Conservation (phyloP, 768 basidiomycete genomes). For the Boletales sp. region DNA sequence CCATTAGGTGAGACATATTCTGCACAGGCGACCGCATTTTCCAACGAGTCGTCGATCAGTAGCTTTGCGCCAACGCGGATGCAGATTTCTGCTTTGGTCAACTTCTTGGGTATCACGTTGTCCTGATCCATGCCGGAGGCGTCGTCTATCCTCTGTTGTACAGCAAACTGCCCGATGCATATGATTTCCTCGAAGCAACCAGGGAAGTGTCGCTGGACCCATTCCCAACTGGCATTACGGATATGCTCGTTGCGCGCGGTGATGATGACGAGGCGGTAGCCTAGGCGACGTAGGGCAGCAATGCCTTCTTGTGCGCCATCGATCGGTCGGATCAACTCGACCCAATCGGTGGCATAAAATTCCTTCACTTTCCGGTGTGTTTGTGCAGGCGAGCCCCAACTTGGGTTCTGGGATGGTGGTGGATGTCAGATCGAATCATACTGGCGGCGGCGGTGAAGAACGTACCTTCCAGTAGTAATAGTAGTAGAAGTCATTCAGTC, state of each 20-base stretch:
- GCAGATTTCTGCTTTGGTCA: conserved; percentile 75
- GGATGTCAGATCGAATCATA: background rate
- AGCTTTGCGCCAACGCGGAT: conserved; percentile 57
- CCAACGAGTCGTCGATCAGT: conserved; percentile 77
- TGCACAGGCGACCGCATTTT: conserved; percentile 66
- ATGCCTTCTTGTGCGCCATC: conserved; percentile 60
- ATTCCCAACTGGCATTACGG: conserved; percentile 58
- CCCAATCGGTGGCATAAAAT: conserved; percentile 52
- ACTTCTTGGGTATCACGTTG: conserved; percentile 45
- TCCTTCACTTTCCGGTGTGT: conserved; percentile 56
- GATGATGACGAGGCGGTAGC: conserved; percentile 68
- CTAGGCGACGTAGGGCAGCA: conserved; percentile 53
- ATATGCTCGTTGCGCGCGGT: conserved; percentile 64
- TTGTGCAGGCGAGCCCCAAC: conserved; percentile 59
- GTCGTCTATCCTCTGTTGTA: conserved; percentile 34
- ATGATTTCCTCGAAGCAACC: conserved; percentile 60
- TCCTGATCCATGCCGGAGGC: conserved; percentile 14
- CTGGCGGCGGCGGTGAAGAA: background rate
- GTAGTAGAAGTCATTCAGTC: conserved; percentile 57
- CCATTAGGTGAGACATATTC: conserved; percentile 21
- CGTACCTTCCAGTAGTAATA: conserved; percentile 76
- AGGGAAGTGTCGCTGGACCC: conserved; percentile 65
- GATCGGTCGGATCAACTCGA: conserved; percentile 48
- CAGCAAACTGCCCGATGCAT: conserved; percentile 71
- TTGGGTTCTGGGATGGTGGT: conserved; percentile 36